Evolutionary conservation across 2,329 filamentous ascomycete species (phyloP), one percentile per base, ranked within the genome.

Genomic region (Bretziella fagacearum): DNA sequence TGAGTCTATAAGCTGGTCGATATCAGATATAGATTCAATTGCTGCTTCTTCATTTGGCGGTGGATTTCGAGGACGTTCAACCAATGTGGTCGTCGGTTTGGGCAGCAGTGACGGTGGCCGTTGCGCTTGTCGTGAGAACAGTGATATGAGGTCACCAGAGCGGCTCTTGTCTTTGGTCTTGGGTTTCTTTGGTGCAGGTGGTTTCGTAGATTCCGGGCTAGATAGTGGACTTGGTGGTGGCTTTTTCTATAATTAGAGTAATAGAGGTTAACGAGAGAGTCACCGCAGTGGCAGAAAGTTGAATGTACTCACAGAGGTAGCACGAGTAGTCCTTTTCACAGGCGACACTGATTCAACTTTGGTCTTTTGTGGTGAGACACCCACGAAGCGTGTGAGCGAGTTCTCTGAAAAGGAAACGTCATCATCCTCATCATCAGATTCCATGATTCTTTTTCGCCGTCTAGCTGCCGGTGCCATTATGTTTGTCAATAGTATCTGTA

Each of bases 51-150:
- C 29, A 46, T 18, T 27, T 26, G 20, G 37, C 17, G 36, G 26
- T 8, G 10, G 26, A 18, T 47, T 46, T 53, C 51, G 44, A 55
- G n/a, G 59, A 56, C 1, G 59, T 54, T 46, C 32, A 13, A 44
- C 45, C 25, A 51, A 27, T 15, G 45, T 27, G 15, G 33, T 40
- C 8, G 33, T 39, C 8, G 61, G 27, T 63, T 17, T 32, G 10
- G 40, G 26, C 8, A 20, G 29, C 6, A 13, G 26, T 29, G 40
- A n/a, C n/a, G n/a, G 26, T 3, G 64, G 64, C 32, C 65, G 67
- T 52, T 76, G 70, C 6, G 69, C 69, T 56, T 80, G 76, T 43
- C 68, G 76, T 15, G 74, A 76, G 53, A 80, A 80, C 15, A 79
- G 64, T 0, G 71, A 67, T 55, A 69, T 64, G 11, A 80, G 62